phyloP scores from a whole-genome alignment of 192 early-diverging fungal species.

The Podila horticola region DNA sequence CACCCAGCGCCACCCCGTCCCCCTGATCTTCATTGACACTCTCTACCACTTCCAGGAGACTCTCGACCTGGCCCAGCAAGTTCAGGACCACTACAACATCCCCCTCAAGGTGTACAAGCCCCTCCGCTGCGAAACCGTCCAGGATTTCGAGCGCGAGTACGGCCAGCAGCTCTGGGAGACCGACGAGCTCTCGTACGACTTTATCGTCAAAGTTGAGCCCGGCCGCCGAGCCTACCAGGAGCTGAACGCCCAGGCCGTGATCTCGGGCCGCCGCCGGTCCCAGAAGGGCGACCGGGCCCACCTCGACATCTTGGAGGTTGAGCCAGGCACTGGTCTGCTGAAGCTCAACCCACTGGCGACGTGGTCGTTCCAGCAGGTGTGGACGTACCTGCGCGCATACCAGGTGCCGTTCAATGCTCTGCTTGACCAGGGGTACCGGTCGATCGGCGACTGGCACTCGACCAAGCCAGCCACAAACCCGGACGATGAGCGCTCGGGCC shows the following conservation, averaged over 20 bases:
- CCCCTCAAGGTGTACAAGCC: constrained; percentile 83
- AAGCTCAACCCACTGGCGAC: constrained; percentile 93
- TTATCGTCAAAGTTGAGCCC: constrained; percentile 94
- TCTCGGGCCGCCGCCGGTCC: constrained; percentile 90
- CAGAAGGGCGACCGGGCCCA: constrained; percentile 86
- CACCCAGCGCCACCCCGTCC: constrained; percentile 65
- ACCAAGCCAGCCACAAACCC: constrained; percentile 74
- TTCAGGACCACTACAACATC: constrained; percentile 73
- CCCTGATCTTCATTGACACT: constrained; percentile 94
- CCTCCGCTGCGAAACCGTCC: constrained; percentile 60
- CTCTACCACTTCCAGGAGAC: constrained; percentile 96
- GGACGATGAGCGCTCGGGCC: constrained; percentile 85
- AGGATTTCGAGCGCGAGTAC: constrained; percentile 76
- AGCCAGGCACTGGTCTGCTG: constrained; percentile 76
- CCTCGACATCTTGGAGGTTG: constrained; percentile 86
- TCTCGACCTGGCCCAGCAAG: constrained; percentile 76
- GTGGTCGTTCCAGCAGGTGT: constrained; percentile 93
- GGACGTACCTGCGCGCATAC: constrained; percentile 84
- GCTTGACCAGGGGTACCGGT: constrained; percentile 90
- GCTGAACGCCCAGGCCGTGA: constrained; percentile 78
- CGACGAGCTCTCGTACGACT: constrained; percentile 87
- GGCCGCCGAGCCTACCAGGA: constrained; percentile 86
- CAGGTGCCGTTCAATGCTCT: constrained; percentile 91
- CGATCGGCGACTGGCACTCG: constrained; percentile 93
- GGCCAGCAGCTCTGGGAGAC: constrained; percentile 88